Conservation (phyloP, 2,329 filamentous ascomycete genomes). For the Fonsecaea pedrosoi region DNA sequence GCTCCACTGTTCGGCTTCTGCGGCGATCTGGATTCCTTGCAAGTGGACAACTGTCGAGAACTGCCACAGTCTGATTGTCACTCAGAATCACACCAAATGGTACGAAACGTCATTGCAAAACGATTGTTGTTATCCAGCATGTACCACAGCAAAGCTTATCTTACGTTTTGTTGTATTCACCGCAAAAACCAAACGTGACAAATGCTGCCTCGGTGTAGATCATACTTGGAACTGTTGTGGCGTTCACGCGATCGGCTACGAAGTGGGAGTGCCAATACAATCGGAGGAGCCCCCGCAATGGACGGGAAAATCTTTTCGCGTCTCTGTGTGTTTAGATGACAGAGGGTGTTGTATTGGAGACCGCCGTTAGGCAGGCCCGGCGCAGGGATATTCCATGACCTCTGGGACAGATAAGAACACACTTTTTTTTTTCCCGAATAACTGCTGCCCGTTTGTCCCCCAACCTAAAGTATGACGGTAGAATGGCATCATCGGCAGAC, state of each 20-base stretch:
- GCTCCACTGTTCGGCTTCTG: slow-evolving; percentile 27
- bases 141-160: slow-evolving; percentile 1
- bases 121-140: neutral
- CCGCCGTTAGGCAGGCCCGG: neutral
- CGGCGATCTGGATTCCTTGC: slow-evolving; percentile 25
- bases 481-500: neutral
- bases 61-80: neutral
- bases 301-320: neutral
- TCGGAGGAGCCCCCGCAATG: neutral
- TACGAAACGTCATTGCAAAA: neutral
- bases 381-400: neutral
- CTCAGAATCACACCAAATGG: neutral
- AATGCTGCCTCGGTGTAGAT: neutral
- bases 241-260: slow-evolving; percentile 1
- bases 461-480: neutral
- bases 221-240: neutral
- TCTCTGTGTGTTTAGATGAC: neutral
- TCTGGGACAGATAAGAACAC: neutral
- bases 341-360: neutral
- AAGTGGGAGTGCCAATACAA: neutral
- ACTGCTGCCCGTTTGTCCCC: neutral
- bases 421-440: neutral
- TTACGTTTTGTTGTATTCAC: neutral
- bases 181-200: neutral
- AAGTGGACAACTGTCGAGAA: neutral